These are phyloP conservation scores for Pisolithus albus DNA, from an alignment of 768 basidiomycete genomes.

Conservation along the genomic window DNA sequence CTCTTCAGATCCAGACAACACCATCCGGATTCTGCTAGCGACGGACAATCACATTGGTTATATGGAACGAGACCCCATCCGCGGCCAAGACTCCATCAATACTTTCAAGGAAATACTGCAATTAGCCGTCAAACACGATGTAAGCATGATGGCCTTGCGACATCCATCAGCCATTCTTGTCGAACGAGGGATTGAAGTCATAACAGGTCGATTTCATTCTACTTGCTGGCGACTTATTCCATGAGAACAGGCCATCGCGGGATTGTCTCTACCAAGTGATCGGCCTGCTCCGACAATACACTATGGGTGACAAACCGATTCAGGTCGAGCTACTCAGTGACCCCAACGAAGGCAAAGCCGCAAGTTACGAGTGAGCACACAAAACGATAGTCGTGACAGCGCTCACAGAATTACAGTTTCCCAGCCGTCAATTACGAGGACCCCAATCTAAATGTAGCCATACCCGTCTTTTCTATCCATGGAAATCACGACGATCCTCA, in stretches of 20 bases:
- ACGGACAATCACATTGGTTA: constrained; percentile 97
- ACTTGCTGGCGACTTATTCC: constrained; percentile 93
- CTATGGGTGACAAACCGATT: constrained; percentile 83
- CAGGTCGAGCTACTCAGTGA: constrained; percentile 88
- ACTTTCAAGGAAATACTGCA: constrained; percentile 93
- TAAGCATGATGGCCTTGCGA: constrained; percentile 28
- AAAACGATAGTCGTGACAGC: background rate
- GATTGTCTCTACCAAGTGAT: constrained; percentile 86
- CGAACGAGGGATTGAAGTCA: too few relatives aligned
- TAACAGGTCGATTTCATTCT: constrained; percentile 89
- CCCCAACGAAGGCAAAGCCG: constrained; percentile 82
- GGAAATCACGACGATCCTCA: constrained; percentile 99
- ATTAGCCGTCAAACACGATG: constrained; percentile 82
- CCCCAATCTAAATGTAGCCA: constrained; percentile 86
- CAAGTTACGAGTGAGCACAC: constrained; percentile 68
- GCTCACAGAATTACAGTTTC: constrained; percentile 47
- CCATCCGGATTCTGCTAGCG: constrained; percentile 78
- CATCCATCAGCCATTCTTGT: too few relatives aligned
- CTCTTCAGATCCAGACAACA: constrained; percentile 51
- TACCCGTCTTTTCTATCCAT: constrained; percentile 99
- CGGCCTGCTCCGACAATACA: constrained; percentile 85
- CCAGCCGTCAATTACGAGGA: constrained; percentile 98
- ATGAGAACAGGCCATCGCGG: constrained; percentile 92
- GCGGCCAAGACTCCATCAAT: constrained; percentile 92
- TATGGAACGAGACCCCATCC: constrained; percentile 87